These are phyloP conservation scores for Gaertneriomyces sp. DNA, from an alignment of 192 early-diverging fungal species.

Conservation along the genomic window DNA sequence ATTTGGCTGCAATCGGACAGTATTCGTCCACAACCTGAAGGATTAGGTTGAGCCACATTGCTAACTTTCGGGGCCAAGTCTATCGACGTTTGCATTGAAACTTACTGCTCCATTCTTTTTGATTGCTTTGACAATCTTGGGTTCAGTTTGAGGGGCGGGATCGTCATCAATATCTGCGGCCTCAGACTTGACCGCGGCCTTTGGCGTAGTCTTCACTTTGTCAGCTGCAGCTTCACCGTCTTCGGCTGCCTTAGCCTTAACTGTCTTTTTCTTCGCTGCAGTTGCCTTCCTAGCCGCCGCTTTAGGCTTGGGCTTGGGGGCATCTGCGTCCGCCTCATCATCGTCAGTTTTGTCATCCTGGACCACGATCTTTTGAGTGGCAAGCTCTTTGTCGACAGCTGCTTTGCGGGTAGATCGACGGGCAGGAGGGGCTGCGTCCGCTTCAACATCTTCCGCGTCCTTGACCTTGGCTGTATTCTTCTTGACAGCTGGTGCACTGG, in stretches of 20 bases:
- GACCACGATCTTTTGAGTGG: neutral
- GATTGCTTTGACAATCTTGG: constrained; percentile 30
- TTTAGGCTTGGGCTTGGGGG: no score
- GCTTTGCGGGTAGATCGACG: no score
- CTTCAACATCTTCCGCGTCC: constrained; percentile 7
- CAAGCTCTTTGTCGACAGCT: neutral
- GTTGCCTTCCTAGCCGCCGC: neutral
- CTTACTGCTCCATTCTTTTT: constrained; percentile 40
- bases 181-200: no score
- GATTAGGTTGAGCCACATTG: neutral
- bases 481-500: neutral
- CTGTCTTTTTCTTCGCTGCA: constrained; percentile 8
- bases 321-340: neutral
- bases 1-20: constrained; percentile 10
- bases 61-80: neutral
- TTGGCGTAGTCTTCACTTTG: no score
- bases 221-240: neutral
- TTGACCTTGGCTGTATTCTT: constrained; percentile 1
- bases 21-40: constrained; percentile 37
- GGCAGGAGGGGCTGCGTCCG: constrained; percentile 3
- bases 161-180: constrained; percentile 4
- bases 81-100: neutral
- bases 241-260: neutral
- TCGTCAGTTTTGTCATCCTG: constrained; percentile 11
- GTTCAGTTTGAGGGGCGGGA: neutral